Percentiles rank a stretch among this genome's conserved stretches.
Conservation (phyloP, 1,284 basidiomycete genomes). For the Athelia sp. region DNA sequence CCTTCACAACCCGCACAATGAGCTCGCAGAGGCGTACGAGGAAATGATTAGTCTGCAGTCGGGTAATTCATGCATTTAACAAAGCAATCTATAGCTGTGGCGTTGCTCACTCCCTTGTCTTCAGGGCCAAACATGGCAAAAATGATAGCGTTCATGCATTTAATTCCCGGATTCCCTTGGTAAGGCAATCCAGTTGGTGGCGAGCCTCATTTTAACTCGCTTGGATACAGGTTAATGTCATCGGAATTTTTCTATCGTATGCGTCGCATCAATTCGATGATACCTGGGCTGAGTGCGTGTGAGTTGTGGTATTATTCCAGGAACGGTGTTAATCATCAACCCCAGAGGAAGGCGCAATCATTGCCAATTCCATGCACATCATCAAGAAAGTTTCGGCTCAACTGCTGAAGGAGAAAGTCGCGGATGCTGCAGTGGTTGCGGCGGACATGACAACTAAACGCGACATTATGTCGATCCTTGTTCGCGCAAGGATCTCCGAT, state of each 20-base stretch:
- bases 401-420: slow-evolving; percentile 17
- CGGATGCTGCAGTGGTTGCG: slow-evolving; percentile 5
- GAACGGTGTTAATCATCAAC: no score
- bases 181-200: no score
- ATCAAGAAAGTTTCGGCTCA: slow-evolving; percentile 16
- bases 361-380: slow-evolving; percentile 15
- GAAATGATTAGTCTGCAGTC: slow-evolving; percentile 18
- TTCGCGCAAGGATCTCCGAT: slow-evolving; percentile 17
- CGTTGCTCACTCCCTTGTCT: background rate
- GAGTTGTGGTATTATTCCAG: background rate
- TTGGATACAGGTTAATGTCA: no score
- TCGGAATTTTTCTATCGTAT: background rate
- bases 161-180: background rate
- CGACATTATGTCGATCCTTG: slow-evolving; percentile 23
- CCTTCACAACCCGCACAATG: slow-evolving; percentile 18
- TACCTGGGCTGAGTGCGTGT: background rate
- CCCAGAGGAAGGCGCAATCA: background rate
- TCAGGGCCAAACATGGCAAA: slow-evolving; percentile 12
- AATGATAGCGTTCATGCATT: background rate
- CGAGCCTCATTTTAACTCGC: background rate
- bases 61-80: slow-evolving; percentile 8
- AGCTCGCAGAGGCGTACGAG: slow-evolving; percentile 21
- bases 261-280: background rate
- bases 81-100: background rate
- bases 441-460: slow-evolving; percentile 15